A percentile compares a stretch with the other conserved stretches of the same genome.
phyloP scores from a whole-genome alignment of 768 basidiomycete species.

The Macrolepiota fuliginosa region DNA sequence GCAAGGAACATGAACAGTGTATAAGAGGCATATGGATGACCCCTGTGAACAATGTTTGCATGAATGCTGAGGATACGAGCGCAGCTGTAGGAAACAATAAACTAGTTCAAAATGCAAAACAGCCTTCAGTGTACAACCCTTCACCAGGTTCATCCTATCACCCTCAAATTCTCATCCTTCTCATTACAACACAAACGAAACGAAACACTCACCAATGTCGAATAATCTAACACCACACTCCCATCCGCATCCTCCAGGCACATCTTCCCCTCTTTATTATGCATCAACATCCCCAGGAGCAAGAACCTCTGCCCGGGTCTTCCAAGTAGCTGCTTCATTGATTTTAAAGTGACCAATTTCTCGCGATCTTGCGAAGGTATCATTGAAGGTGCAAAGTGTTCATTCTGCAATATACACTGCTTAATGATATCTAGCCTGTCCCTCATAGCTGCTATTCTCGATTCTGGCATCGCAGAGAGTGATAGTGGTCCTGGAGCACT shows the following conservation, averaged over 20 bases:
- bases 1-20: neutral
- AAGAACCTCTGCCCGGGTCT: conserved; percentile 88
- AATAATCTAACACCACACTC: conserved; percentile 82
- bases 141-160: conserved; percentile 83
- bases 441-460: conserved; percentile 73
- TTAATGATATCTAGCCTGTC: conserved; percentile 89
- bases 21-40: neutral
- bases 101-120: conserved; percentile 84
- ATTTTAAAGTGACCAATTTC: conserved; percentile 88
- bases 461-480: conserved; percentile 82
- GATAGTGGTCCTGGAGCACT: conserved; percentile 57
- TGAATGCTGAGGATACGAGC: neutral
- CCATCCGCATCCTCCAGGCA: conserved; percentile 96
- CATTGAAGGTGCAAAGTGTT: conserved; percentile 96
- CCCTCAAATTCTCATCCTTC: neutral
- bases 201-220: conserved; percentile 62
- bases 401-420: conserved; percentile 91
- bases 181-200: neutral
- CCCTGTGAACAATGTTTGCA: neutral
- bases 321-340: conserved; percentile 94
- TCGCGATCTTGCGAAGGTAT: conserved; percentile 86
- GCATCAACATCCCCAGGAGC: conserved; percentile 88
- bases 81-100: neutral
- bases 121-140: conserved; percentile 95
- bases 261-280: conserved; percentile 86